A percentile compares a stretch with the other conserved stretches of the same genome.
Evolutionary conservation across 2,329 filamentous ascomycete species (phyloP).

Genomic region (Pseudocercospora crystallina): DNA sequence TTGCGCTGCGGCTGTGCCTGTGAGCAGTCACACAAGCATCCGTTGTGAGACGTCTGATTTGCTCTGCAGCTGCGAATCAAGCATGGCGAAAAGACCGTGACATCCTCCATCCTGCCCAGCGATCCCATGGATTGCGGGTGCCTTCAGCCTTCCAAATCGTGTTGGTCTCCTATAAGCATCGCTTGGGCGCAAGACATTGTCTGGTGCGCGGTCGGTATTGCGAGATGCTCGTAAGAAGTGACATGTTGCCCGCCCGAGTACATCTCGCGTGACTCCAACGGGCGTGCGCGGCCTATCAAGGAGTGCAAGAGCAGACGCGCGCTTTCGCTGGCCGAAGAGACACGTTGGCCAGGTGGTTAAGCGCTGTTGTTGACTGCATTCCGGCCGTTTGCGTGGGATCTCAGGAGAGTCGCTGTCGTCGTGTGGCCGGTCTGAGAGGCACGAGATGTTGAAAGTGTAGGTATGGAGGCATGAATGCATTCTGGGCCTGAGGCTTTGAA

Average conservation of each 20-base stretch:
- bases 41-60: constrained; percentile 13
- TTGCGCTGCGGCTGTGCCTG: constrained; percentile 20
- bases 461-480: background rate
- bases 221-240: constrained; percentile 1
- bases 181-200: constrained; percentile 4
- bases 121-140: background rate
- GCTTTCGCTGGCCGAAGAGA: constrained; percentile 7
- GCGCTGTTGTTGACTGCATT: background rate
- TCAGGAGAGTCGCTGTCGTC: background rate
- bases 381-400: background rate
- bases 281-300: constrained; percentile 6
- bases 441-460: background rate
- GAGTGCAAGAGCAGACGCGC: constrained; percentile 2
- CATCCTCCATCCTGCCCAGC: constrained; percentile 7
- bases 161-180: background rate
- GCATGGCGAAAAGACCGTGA: constrained; percentile 7
- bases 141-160: constrained; percentile 4
- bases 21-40: constrained; percentile 14
- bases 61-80: constrained; percentile 6
- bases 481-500: background rate
- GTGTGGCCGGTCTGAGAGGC: background rate
- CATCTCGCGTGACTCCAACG: constrained; percentile 1
- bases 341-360: background rate
- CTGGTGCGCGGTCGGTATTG: constrained; percentile 11
- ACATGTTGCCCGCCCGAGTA: constrained; percentile 2